Conservation (phyloP, 2,329 filamentous ascomycete genomes). For the Botrytis fragariae region DNA sequence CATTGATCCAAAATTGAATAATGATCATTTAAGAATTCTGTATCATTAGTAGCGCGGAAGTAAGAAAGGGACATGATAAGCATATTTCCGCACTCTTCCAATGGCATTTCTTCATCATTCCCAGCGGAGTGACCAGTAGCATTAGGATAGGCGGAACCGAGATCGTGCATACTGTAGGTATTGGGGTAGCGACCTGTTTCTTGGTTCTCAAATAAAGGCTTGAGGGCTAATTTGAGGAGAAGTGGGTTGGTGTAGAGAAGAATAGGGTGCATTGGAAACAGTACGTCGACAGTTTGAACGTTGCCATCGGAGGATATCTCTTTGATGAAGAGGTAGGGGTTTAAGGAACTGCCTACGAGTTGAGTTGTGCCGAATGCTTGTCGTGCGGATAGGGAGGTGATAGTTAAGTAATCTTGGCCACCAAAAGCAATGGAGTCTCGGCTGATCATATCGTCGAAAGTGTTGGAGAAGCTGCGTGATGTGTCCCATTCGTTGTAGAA, state of each 20-base stretch:
- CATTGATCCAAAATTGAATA: slow-evolving; percentile 74
- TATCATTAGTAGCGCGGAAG: slow-evolving; percentile 54
- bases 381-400: slow-evolving; percentile 51
- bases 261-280: slow-evolving; percentile 80
- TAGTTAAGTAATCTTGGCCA: slow-evolving; percentile 49
- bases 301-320: slow-evolving; percentile 89
- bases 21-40: slow-evolving; percentile 58
- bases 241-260: slow-evolving; percentile 76
- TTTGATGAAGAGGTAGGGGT: slow-evolving; percentile 57
- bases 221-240: slow-evolving; percentile 56
- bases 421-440: slow-evolving; percentile 64
- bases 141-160: slow-evolving; percentile 67
- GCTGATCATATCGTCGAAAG: slow-evolving; percentile 69
- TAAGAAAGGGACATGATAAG: slow-evolving; percentile 76
- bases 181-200: slow-evolving; percentile 67
- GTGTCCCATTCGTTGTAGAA: slow-evolving; percentile 73
- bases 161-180: slow-evolving; percentile 70
- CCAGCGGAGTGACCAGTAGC: slow-evolving; percentile 70
- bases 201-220: slow-evolving; percentile 66
- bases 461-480: slow-evolving; percentile 54
- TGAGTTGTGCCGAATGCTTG: slow-evolving; percentile 47
- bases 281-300: slow-evolving; percentile 83
- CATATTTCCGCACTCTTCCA: slow-evolving; percentile 80
- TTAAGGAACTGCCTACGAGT: slow-evolving; percentile 46
- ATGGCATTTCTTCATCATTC: slow-evolving; percentile 70